phyloP scores from a whole-genome alignment of 108 stramenopile genomes.

The Nitzschia sp. region DNA sequence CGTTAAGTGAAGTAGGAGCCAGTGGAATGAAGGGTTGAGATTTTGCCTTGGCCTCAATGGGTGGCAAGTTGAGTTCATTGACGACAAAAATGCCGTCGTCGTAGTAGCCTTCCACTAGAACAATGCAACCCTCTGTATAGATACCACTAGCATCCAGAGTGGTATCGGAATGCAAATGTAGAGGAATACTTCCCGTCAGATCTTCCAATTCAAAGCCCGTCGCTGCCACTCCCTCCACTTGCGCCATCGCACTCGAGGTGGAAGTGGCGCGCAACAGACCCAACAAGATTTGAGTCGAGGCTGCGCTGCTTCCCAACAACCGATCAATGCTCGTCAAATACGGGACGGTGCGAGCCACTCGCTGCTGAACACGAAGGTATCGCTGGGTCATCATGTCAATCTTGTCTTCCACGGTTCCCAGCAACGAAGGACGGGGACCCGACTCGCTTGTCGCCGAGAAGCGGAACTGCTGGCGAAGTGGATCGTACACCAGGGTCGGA shows the following conservation, averaged over 20 bases:
- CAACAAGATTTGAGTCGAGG: slow-evolving; percentile 6
- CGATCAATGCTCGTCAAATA: slow-evolving; percentile 44
- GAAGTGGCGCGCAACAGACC: slow-evolving; percentile 47
- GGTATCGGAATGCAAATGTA: slow-evolving; percentile 54
- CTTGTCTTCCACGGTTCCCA: slow-evolving; percentile 48
- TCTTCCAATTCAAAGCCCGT: slow-evolving; percentile 72
- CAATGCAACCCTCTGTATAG: slow-evolving; percentile 87
- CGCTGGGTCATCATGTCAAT: slow-evolving; percentile 72
- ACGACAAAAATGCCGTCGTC: slow-evolving; percentile 76
- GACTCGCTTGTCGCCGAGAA: slow-evolving; percentile 8
- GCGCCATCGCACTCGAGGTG: slow-evolving; percentile 10
- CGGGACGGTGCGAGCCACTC: slow-evolving; percentile 71
- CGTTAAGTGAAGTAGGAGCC: neutral
- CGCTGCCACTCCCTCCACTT: slow-evolving; percentile 12
- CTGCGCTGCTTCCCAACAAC: slow-evolving; percentile 14
- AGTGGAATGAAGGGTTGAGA: slow-evolving; percentile 18
- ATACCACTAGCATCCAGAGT: slow-evolving; percentile 42
- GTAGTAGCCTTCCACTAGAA: slow-evolving; percentile 88
- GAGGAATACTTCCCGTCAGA: slow-evolving; percentile 66
- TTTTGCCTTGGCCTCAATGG: slow-evolving; percentile 16
- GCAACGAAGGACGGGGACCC: slow-evolving; percentile 17
- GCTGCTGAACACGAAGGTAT: slow-evolving; percentile 72
- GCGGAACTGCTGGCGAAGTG: slow-evolving; percentile 45
- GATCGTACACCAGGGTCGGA: slow-evolving; percentile 44
- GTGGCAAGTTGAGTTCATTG: slow-evolving; percentile 70